Conservation (phyloP, 108 stramenopile species). For the Cyclotella kingstonii region DNA sequence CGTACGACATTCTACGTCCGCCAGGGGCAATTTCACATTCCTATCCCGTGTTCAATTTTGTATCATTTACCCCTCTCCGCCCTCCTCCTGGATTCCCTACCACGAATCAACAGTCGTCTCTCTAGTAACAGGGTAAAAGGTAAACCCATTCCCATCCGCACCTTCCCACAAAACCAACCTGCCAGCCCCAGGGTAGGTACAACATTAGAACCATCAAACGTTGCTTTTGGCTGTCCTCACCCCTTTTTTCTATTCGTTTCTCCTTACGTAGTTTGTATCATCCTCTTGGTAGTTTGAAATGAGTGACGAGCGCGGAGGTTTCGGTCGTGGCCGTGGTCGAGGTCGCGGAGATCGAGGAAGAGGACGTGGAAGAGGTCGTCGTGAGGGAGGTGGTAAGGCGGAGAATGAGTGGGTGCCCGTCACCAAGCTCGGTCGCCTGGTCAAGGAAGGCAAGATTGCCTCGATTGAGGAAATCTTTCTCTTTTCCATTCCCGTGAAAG, state of each 20-base stretch:
- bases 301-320: constrained; percentile 68
- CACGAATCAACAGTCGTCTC: no score
- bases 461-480: constrained; percentile 99
- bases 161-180: constrained; percentile 27
- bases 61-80: no score
- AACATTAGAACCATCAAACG: neutral
- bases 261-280: neutral
- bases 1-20: no score
- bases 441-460: constrained; percentile 99
- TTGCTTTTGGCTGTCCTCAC: neutral
- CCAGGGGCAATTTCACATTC: no score
- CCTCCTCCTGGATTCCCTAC: no score
- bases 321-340: constrained; percentile 70
- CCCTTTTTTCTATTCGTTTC: neutral
- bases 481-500: constrained; percentile 99
- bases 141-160: no score
- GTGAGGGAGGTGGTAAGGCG: constrained; percentile 87
- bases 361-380: constrained; percentile 91
- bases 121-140: no score
- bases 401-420: constrained; percentile 97
- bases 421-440: constrained; percentile 99
- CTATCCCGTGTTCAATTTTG: no score
- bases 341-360: constrained; percentile 61
- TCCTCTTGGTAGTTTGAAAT: constrained; percentile 13
- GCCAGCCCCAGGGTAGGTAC: constrained; percentile 41